phyloP scores from a whole-genome alignment of 257 asterid genomes.

The Solanum lycopersicoides region DNA sequence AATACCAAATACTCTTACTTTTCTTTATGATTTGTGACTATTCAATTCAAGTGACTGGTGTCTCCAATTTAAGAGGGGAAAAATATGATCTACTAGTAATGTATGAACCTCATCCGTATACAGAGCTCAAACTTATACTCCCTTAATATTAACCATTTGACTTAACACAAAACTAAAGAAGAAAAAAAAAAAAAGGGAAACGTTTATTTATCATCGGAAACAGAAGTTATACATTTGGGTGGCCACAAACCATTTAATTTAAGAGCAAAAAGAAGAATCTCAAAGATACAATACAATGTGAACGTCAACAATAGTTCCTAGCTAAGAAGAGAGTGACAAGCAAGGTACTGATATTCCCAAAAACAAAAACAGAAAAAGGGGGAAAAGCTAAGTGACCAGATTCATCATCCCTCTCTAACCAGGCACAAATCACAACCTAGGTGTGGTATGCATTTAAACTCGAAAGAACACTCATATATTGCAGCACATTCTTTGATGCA shows the following conservation, averaged over 20 bases:
- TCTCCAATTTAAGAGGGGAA: neutral
- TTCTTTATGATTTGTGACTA: neutral
- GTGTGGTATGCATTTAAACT: neutral
- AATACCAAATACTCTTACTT: neutral
- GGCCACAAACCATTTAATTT: no score
- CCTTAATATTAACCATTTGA: neutral
- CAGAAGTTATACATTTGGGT: neutral
- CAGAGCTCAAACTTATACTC: neutral
- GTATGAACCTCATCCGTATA: neutral
- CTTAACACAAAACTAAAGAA: neutral
- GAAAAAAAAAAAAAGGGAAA: no score
- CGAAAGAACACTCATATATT: neutral
- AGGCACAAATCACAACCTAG: neutral
- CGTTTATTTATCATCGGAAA: neutral
- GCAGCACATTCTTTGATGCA: neutral
- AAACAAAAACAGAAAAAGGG: neutral
- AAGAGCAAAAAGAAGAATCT: no score
- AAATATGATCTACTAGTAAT: neutral
- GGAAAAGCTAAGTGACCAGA: neutral
- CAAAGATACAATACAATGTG: neutral
- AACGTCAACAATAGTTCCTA: neutral
- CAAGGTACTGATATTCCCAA: neutral
- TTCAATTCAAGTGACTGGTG: neutral
- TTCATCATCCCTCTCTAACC: neutral
- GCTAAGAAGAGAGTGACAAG: neutral